Base-by-base conservation (phyloP, 805 yeast genomes). In the Danielia oregonensis region DNA sequence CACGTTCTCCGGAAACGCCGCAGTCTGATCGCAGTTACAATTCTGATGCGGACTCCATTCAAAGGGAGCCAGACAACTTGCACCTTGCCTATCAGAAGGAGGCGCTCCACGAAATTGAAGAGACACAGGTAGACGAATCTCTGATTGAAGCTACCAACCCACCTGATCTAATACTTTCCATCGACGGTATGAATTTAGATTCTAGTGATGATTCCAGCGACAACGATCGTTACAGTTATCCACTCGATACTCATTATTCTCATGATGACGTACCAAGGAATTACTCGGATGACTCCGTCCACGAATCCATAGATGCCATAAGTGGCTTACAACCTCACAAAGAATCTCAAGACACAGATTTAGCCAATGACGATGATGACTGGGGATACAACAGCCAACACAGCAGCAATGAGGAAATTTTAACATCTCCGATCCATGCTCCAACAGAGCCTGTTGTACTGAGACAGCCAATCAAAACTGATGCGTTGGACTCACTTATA, bases 41-140 rank as follows among this genome's bases (percentile, higher is more conserved):
- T 24, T 64, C 70, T 1, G 71, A 65, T 31, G 58, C 59, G 5
- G 69, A 64, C 40, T 63, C 69, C 11, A 63, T 65, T 16, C 72
- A 65, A 36, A 29, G 52, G 18, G 72, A 66, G 39, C 69, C 69
- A 2, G 48, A 38, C 2, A 41, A 40, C 16, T 47, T 65, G 37
- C 47, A 57, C 26, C 43, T 65, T 11, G 25, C 19, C 30, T n/a
- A 29, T 23, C 12, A 9, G 17, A 4, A 19, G 19, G 24, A 24
- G 13, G 16, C 12, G 9, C 9, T 24, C 17, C 10, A 26, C 4
- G 30, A 21, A 23, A 13, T 22, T 31, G 10, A 19, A 14, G 17
- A 35, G 31, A 9, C 22, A 12, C 10, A 24, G 8, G 22, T 19
- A 9, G 22, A 19, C 6, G 22, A 19, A 7, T 19, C 22, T 6